These are phyloP conservation scores for Talaromyces funiculosus DNA, from an alignment of 2,329 filamentous ascomycete genomes.

Conservation along the genomic window DNA sequence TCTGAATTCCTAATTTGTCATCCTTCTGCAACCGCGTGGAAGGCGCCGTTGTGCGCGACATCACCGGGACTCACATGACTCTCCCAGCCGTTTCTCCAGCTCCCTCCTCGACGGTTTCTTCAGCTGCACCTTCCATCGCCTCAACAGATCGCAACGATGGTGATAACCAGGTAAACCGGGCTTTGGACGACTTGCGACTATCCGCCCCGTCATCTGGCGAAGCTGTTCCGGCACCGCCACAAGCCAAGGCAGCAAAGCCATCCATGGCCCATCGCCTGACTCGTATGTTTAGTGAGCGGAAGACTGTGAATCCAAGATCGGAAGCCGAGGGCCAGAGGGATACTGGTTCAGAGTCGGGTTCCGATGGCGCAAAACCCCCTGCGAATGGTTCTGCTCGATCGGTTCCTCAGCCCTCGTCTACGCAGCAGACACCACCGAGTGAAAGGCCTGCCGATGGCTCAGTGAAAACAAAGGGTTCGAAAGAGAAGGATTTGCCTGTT, in stretches of 20 bases:
- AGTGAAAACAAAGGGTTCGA: constrained; percentile 26
- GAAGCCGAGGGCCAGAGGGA: constrained; percentile 23
- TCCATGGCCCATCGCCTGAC: constrained; percentile 43
- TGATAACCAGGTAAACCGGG: constrained; percentile 39
- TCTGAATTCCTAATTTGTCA: not conserved
- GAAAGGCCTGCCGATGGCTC: constrained; percentile 19
- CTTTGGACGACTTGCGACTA: constrained; percentile 40
- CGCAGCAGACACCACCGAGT: constrained; percentile 29
- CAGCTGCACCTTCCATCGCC: constrained; percentile 38
- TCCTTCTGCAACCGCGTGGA: constrained; percentile 11
- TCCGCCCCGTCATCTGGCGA: constrained; percentile 32
- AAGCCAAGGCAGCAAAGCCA: constrained; percentile 31
- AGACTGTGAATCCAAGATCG: constrained; percentile 21
- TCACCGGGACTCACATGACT: constrained; percentile 19
- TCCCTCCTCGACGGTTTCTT: constrained; percentile 39
- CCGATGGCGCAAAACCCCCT: constrained; percentile 30
- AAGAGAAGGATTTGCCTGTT: constrained; percentile 28
- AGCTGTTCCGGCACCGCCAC: constrained; percentile 25
- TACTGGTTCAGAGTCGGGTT: constrained; percentile 31
- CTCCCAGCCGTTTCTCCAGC: constrained; percentile 20
- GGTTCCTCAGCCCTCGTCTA: constrained; percentile 25
- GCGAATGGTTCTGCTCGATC: constrained; percentile 29
- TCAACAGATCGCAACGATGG: constrained; percentile 36
- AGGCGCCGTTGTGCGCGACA: constrained; percentile 13
- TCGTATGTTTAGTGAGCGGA: constrained; percentile 44